Base-by-base conservation (phyloP, 306 rosid species). In the Rosa lucieae region DNA sequence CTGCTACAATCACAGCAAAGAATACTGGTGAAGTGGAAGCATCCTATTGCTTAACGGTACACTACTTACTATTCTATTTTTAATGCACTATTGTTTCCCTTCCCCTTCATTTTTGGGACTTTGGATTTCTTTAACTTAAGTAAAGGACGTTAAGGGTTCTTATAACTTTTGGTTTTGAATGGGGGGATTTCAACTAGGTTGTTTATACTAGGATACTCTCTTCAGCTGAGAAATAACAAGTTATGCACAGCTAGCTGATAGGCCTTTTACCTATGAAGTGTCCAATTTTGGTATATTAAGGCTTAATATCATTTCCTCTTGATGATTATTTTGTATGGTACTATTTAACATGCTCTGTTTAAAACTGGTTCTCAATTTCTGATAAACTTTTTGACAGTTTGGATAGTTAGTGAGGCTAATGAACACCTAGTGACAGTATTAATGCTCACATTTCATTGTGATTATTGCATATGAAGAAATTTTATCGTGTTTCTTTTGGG, bases 1-100 rank as follows among this genome's bases (percentile, higher is more conserved):
- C 90, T 72, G 99, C 97, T 49, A 87, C 92, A 56, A 68, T 94
- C 78, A 80, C 93, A 23, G 82, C 97, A 15, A 91, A 89, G 79
- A 94, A 94, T 82, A 94, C 87, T 62, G 97, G 97, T 84, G 97
- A 91, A 85, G 83, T 94, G 80, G 99, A 92, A 91, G 99, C 97
- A 74, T 94, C 99, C 46, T 94, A 94, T 87, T 83, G 97, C 80
- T 90, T 94, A 80, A 94, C 99, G 97, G 97, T 92, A 92, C 8
- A 13, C 72, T 40, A 20, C 15, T 17, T 6, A 67, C 76, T 55
- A 4, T 56, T 39, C 49, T 39, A 20, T n/a, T 3, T 68, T 37
- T 44, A 20, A 32, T 42, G 55, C 9, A 51, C 66, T 63, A 14
- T 14, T 10, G 17, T 17, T 66, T 3, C 10, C 51, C 35, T 59